Percentiles rank a stretch among this genome's conserved stretches.
Conservation (phyloP, 176 grass and related monocot genomes). For the Oryza longistaminata region DNA sequence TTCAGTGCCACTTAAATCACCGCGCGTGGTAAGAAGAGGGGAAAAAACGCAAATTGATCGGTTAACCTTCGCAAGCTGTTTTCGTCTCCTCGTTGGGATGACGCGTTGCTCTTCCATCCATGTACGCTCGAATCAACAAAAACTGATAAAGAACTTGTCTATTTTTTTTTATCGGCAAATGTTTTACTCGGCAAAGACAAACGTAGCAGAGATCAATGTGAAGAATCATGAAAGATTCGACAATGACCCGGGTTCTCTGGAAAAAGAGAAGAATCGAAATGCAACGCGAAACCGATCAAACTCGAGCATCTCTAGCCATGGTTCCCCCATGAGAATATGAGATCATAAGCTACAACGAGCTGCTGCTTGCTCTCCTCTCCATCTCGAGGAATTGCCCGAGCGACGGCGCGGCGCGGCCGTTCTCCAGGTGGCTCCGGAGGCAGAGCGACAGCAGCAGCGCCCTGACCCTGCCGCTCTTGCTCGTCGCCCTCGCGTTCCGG, state of each 20-base stretch:
- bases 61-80: background rate
- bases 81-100: background rate
- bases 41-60: too few relatives aligned
- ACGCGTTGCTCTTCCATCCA: background rate
- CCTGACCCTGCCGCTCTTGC: constrained; percentile 52
- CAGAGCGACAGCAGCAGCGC: constrained; percentile 65
- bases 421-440: constrained; percentile 52
- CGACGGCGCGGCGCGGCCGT: constrained; percentile 40
- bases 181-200: background rate
- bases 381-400: constrained; percentile 64
- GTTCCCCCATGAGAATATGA: background rate
- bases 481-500: constrained; percentile 33
- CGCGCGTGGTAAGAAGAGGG: too few relatives aligned
- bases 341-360: background rate
- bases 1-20: too few relatives aligned
- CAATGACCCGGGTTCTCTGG: background rate
- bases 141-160: background rate
- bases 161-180: background rate
- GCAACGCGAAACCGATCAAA: background rate
- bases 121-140: background rate
- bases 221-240: background rate
- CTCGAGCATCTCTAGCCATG: background rate
- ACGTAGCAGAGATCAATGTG: background rate
- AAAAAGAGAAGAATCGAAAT: background rate
- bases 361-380: constrained; percentile 47